Percentiles rank a stretch among this genome's conserved stretches.
Evolutionary conservation across 2,329 filamentous ascomycete genomes (phyloP).

Genomic region (Nannizzia gypsea): DNA sequence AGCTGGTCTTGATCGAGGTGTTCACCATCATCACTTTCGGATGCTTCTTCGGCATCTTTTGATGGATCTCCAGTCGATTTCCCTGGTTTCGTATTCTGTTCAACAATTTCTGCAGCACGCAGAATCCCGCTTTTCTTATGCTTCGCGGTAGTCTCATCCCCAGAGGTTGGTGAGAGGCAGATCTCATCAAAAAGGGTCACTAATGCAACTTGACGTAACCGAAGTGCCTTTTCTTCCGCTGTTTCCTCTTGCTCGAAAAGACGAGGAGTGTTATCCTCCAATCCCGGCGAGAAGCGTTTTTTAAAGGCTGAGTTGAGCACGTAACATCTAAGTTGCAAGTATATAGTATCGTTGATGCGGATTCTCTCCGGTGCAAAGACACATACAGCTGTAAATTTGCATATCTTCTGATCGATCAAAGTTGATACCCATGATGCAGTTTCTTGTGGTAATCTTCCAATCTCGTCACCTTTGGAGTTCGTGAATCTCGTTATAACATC

Average conservation of each 20-base stretch:
- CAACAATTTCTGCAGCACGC: conserved; percentile 75
- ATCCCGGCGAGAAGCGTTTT: conserved; percentile 47
- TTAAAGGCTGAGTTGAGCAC: conserved; percentile 65
- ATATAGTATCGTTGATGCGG: conserved; percentile 87
- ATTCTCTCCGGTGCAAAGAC: conserved; percentile 79
- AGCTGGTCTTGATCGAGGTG: conserved; percentile 93
- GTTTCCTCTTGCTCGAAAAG: conserved; percentile 81
- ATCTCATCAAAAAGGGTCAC: conserved; percentile 85
- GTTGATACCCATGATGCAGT: conserved; percentile 85
- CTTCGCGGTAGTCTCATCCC: conserved; percentile 62
- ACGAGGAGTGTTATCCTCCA: conserved; percentile 55
- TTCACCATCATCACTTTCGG: conserved; percentile 68
- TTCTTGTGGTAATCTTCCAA: conserved; percentile 78
- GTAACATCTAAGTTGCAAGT: conserved; percentile 71
- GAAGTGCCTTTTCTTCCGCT: conserved; percentile 67
- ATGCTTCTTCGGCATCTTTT: conserved; percentile 35
- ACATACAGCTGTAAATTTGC: conserved; percentile 73
- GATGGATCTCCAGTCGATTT: conserved; percentile 33
- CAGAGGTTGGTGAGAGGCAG: conserved; percentile 61
- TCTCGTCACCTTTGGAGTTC: conserved; percentile 62
- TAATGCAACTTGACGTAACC: conserved; percentile 73
- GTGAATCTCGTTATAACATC: conserved; percentile 91
- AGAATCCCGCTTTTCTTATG: conserved; percentile 75
- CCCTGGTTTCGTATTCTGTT: conserved; percentile 56
- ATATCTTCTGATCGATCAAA: conserved; percentile 79